Evolutionary conservation across 257 asterid genomes (phyloP), one percentile per base, ranked within the genome.

Genomic region (Marsdenia floribunda): DNA sequence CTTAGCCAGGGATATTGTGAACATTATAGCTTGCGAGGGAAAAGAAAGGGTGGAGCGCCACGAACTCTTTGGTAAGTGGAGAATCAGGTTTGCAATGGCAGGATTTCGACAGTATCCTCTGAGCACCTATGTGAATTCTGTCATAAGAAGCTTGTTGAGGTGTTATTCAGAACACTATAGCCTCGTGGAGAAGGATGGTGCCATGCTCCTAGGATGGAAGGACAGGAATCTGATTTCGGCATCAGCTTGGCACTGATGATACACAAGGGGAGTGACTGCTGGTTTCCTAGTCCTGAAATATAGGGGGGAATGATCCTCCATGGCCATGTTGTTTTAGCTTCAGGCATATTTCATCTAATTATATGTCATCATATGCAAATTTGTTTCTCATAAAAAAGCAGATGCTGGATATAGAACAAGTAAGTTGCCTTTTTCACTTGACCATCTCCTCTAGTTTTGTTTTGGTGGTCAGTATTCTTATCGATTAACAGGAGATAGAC

Each of bases 11-110:
- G 98, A 93, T 61, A 87, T 93, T 1, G 98, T 93, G 80, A 93
- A 91, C 87, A 84, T 93, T 59, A 87, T 93, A 72, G 98, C 98
- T 13, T 93, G 98, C 2, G 98, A 93, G 72, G 98, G 97, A 77
- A 85, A 72, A 81, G 98, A 90, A 73, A 86, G 98, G 73, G 94
- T 87, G 54, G 98, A 91, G 53, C 86, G 98, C 2, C 98, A 93
- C 12, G 98, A 93, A 86, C 87, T 93, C 5, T 83, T 87, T 0
- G 98, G 98, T 24, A 93, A 93, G 82, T 93, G 98, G 98, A 87
- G 92, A 66, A 66, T 72, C 75, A 86, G 97, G 76, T 87, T 93
- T 14, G 82, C 79, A 74, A 91, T 93, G 98, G 98, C 98, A 0
- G 97, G 98, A 21, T 93, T 93, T 26, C 77, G 82, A 15, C 91